phyloP scores from a whole-genome alignment of 1,284 basidiomycete species.

The Clitocybe nebularis region DNA sequence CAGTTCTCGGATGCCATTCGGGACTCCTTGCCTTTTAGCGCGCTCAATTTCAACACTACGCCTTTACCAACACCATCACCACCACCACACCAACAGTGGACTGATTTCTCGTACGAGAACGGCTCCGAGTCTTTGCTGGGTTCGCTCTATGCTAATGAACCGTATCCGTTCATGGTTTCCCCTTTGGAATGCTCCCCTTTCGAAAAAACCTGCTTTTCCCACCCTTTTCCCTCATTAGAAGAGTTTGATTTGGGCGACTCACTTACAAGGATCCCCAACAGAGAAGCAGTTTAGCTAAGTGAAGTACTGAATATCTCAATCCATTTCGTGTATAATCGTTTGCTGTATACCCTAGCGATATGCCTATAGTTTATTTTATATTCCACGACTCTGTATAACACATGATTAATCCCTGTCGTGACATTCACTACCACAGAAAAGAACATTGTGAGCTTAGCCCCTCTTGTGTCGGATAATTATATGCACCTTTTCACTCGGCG shows the following conservation, averaged over 20 bases:
- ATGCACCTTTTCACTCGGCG: slow-evolving; percentile 14
- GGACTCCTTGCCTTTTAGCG: slow-evolving; percentile 9
- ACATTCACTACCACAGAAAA: too few relatives aligned
- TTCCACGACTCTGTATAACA: too few relatives aligned
- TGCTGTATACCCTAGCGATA: too few relatives aligned
- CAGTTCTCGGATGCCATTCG: slow-evolving; percentile 5
- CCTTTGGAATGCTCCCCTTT: not conserved
- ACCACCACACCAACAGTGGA: not conserved
- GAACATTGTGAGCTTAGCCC: not conserved
- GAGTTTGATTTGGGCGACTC: not conserved
- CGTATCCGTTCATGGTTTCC: slow-evolving; percentile 4
- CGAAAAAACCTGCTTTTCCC: not conserved
- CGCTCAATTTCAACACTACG: slow-evolving; percentile 3
- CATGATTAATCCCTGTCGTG: too few relatives aligned
- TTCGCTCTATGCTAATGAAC: slow-evolving; percentile 12
- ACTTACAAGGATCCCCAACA: too few relatives aligned
- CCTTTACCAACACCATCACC: not conserved
- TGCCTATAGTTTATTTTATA: too few relatives aligned
- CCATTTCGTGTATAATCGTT: too few relatives aligned
- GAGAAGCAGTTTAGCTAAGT: too few relatives aligned
- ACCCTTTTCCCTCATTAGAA: not conserved
- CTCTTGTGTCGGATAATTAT: not conserved
- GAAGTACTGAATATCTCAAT: too few relatives aligned
- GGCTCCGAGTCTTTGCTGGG: slow-evolving; percentile 9
- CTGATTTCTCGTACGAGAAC: not conserved